phyloP scores from a whole-genome alignment of 2,329 filamentous ascomycete genomes.

The Xylaria sp. region DNA sequence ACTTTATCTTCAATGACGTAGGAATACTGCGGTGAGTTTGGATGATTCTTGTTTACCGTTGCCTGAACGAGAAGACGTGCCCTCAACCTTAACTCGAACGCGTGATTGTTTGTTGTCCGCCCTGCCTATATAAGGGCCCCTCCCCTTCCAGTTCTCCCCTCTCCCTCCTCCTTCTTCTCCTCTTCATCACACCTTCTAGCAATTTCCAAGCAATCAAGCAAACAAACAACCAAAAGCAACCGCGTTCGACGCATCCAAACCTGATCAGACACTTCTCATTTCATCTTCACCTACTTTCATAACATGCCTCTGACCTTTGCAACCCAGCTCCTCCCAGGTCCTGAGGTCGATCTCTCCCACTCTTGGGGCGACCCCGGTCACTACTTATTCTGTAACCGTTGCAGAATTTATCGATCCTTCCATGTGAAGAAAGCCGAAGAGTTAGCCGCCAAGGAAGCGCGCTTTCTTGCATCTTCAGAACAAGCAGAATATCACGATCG shows the following conservation, averaged over 20 bases:
- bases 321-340: not conserved
- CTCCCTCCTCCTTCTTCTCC: not conserved
- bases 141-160: not conserved
- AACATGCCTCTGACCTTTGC: too few species aligned
- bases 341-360: not conserved
- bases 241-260: not conserved
- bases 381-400: constrained; percentile 2
- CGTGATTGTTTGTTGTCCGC: not conserved
- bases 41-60: not conserved
- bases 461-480: not conserved
- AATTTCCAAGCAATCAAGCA: too few species aligned
- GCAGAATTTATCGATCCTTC: not conserved
- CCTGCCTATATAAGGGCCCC: not conserved
- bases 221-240: too few species aligned
- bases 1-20: not conserved
- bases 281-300: too few species aligned
- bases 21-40: constrained; percentile 13
- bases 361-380: constrained; percentile 19
- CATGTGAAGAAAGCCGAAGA: not conserved
- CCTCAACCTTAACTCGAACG: not conserved
- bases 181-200: not conserved
- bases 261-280: too few species aligned
- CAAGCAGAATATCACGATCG: too few species aligned
- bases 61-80: not conserved
- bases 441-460: not conserved